Evolutionary conservation across 163 green algal genomes (phyloP), one percentile per base, ranked within the genome.

Genomic region (Chlamydomonas reinhardtii): DNA sequence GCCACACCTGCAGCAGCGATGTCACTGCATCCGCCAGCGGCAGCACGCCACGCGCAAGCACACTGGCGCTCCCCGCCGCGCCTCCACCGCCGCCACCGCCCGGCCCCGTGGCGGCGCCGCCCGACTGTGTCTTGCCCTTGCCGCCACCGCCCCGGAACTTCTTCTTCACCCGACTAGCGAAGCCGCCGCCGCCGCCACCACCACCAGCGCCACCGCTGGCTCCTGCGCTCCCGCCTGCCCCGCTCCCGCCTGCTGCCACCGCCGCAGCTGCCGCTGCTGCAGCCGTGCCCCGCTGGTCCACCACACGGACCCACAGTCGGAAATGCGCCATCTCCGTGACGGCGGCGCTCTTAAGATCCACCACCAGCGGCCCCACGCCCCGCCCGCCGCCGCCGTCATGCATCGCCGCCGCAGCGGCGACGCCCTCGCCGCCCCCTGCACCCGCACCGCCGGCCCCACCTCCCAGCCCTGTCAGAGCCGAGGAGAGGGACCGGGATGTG

Each of bases 31-130:
- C 65, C 11, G 74, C 61, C 29, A 92, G 88, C 22, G 84, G 80
- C 79, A 92, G 69, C 43, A 92, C 84, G 4, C 88, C 84, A 1
- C 88, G 84, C 24, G 84, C 88, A 29, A 92, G 74, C 34, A 87
- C 86, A 48, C 25, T 86, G 8, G 14, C 16, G 5, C 54, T 17
- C 48, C 48, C 34, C 2, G 9, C 37, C 32, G 2, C 32, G 16
- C 32, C 35, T 2, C 35, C 22, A 5, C 24, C 35, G 24, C 6
- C 35, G 22, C 70, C 62, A 2, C 0, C 27, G 19, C 29, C 25
- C 0, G 11, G 34, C 22, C 70, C 35, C 24, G 17, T 15, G 35
- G 24, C 22, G 22, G 20, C 70, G 22, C 24, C 8, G 68, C 2
- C 32, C 0, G 16, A 4, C 32, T 2, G 2, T 11, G 66, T n/a